Base-by-base conservation (phyloP, 2,329 filamentous ascomycete species). In the Talaromyces sp. region DNA sequence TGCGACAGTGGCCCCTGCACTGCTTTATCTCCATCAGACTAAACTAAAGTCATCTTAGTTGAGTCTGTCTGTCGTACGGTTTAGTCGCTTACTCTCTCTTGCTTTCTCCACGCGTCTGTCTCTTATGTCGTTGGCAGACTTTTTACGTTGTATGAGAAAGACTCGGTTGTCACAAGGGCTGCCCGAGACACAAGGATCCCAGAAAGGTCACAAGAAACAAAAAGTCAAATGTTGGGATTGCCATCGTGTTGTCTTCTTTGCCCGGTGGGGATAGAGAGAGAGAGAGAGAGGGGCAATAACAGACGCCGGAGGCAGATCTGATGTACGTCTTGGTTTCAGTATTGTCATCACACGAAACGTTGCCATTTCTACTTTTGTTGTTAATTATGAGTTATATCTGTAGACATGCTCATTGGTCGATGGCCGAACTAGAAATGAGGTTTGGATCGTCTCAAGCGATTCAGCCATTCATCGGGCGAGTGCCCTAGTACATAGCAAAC, bases 1-100 rank as follows among this genome's bases (percentile, higher is more conserved):
- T 61, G 59, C 45, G 47, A 61, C 43, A 50, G 19, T 52, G 59
- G 57, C n/a, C 57, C 57, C 57, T 60, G 57, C 57, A 45, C 57
- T 45, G 41, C 57, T 60, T 60, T 37, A 37, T 56, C 33, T 56
- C 52, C 52, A 56, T 56, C 52, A 22, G 17, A 39, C 52, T 56
- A 56, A 17, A 37, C 33, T 25, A n/a, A 56, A 56, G 50, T 56
- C 31, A 10, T 9, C 31, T 56, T 56, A 37, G 50, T 54, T 31
- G 27, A 31, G 15, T 52, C 25, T 52, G 49, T 52, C 49, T 33
- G 25, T 31, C 25, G 47, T 47, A 49, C 43, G 3, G 25, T 61
- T 39, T 19, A 13, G 13, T 41, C 35, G 33, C 31, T n/a, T 52
- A 10, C 49, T 49, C 57, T 60, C 35, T 5, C 37, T 37, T 17